Conservation (phyloP, 75 land plant species). For the Picea sitchensis region DNA sequence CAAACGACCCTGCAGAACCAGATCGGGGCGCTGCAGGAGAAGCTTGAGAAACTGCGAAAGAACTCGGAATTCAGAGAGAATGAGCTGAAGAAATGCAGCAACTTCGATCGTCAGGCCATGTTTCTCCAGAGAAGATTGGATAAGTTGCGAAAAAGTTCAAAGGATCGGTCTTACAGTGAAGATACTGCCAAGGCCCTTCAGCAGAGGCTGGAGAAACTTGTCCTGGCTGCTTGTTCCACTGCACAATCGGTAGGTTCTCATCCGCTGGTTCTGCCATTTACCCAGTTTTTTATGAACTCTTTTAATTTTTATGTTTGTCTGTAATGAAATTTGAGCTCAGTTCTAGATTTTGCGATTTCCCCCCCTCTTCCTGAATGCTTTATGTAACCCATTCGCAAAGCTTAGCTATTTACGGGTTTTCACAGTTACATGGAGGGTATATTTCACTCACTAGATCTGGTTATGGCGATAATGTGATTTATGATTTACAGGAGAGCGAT, state of each 20-base stretch:
- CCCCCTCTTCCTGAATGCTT: too few species aligned
- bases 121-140: conserved; percentile 32
- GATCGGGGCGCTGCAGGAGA: conserved; percentile 33
- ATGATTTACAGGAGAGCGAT: conserved; percentile 1
- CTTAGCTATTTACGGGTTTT: not conserved
- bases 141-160: conserved; percentile 16
- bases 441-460: not conserved
- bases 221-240: not conserved
- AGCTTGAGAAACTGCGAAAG: conserved; percentile 34
- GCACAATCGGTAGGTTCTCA: not conserved
- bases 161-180: conserved; percentile 10
- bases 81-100: conserved; percentile 22
- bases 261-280: too few species aligned
- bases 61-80: conserved; percentile 8
- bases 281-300: too few species aligned
- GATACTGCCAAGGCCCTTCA: conserved; percentile 8
- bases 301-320: too few species aligned
- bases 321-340: too few species aligned
- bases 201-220: not conserved
- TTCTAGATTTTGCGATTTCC: too few species aligned
- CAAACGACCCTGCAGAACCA: conserved; percentile 29
- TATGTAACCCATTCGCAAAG: too few species aligned
- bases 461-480: not conserved
- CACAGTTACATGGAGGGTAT: not conserved
- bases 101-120: conserved; percentile 42